Conservation (phyloP, 345 rosid species). For the Salix exigua region DNA sequence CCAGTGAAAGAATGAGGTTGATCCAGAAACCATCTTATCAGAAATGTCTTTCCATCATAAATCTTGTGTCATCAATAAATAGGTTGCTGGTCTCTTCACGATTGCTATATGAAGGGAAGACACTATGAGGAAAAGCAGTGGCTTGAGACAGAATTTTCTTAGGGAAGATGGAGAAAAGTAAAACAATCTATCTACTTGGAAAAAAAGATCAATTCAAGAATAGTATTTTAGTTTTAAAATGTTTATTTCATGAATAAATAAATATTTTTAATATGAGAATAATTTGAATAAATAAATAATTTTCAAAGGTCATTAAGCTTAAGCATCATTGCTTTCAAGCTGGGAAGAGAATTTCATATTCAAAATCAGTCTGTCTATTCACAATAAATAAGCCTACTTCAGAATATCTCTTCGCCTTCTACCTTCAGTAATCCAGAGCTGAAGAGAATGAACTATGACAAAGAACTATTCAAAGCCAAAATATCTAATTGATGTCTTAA, state of each 20-base stretch:
- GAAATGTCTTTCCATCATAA: not conserved
- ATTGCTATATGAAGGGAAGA: not conserved
- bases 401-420: not conserved
- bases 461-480: not conserved
- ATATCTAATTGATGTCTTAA: not conserved
- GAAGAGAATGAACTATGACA: not conserved
- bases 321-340: too few relatives aligned
- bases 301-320: too few relatives aligned
- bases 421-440: constrained; percentile 2
- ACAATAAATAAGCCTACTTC: not conserved
- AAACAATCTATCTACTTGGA: not conserved
- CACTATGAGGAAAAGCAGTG: not conserved
- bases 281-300: too few relatives aligned
- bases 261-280: too few relatives aligned
- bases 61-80: too few relatives aligned
- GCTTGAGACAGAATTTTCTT: too few relatives aligned
- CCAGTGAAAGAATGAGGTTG: not conserved
- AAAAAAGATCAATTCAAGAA: too few relatives aligned
- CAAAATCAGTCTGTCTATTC: not conserved
- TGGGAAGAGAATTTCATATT: too few relatives aligned
- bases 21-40: not conserved
- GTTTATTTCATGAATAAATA: too few relatives aligned
- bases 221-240: too few relatives aligned
- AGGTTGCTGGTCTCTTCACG: not conserved
- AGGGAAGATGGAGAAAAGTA: too few relatives aligned